These are phyloP conservation scores for Nannizzia gypsea DNA, from an alignment of 2,329 filamentous ascomycete species.

Conservation along the genomic window DNA sequence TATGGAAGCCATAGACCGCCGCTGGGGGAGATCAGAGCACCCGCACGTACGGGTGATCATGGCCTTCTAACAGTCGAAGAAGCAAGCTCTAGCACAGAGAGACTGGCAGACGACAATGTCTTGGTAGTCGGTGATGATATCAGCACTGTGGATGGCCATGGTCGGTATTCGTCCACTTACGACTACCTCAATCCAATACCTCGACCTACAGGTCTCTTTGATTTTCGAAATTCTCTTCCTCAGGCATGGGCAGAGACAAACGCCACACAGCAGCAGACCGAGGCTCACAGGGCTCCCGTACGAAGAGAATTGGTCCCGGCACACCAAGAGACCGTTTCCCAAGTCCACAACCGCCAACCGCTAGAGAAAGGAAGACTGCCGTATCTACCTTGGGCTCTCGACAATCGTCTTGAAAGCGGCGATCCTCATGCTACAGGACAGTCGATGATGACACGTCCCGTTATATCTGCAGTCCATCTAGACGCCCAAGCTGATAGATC, in stretches of 20 bases:
- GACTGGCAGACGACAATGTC: conserved; percentile 26
- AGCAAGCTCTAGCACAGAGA: conserved; percentile 28
- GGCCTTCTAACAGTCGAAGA: conserved; percentile 35
- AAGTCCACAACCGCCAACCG: conserved; percentile 13
- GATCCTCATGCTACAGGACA: conserved; percentile 8
- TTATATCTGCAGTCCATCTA: conserved; percentile 30
- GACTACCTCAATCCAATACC: conserved; percentile 27
- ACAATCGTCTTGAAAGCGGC: conserved; percentile 16
- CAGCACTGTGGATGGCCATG: conserved; percentile 27
- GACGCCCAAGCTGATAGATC: conserved; percentile 25
- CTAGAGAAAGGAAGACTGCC: conserved; percentile 1
- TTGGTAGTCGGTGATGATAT: conserved; percentile 30
- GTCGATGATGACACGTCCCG: conserved; percentile 25
- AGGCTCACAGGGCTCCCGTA: neutral
- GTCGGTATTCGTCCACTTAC: conserved; percentile 27
- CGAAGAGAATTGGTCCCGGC: neutral
- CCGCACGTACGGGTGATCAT: conserved; percentile 15
- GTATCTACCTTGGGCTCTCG: conserved; percentile 19
- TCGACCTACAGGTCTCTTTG: conserved; percentile 17
- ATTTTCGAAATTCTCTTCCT: conserved; percentile 14
- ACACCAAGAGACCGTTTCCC: neutral
- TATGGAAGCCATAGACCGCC: conserved; percentile 52
- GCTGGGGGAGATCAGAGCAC: conserved; percentile 44
- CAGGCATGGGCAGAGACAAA: conserved; percentile 15
- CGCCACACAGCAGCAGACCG: conserved; percentile 8